These are phyloP conservation scores for Cryptosporidium baileyi DNA, from an alignment of 169 alveolate species.

Conservation along the genomic window DNA sequence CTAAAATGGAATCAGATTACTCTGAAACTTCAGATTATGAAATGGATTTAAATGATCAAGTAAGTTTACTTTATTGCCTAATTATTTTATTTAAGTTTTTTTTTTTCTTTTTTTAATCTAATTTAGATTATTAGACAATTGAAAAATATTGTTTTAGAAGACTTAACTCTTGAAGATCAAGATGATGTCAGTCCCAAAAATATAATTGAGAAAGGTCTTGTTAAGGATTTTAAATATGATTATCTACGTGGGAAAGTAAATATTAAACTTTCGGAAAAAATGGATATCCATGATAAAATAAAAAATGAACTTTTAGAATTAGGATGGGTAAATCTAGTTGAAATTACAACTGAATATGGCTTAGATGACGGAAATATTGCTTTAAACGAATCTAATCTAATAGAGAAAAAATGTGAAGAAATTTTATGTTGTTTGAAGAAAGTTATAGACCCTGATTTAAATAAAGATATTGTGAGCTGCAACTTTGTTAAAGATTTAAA, in stretches of 20 bases:
- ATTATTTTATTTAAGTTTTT: not conserved
- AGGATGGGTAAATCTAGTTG: constrained; percentile 46
- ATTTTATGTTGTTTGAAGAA: constrained; percentile 68
- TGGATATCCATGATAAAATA: not conserved
- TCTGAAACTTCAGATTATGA: constrained; percentile 34
- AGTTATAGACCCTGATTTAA: constrained; percentile 82
- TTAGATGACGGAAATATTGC: not conserved
- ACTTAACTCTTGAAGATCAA: not conserved
- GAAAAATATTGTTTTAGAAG: constrained; percentile 1
- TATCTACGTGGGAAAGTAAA: constrained; percentile 24
- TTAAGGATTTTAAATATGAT: constrained; percentile 10
- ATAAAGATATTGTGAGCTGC: constrained; percentile 80
- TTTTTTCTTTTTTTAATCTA: not conserved
- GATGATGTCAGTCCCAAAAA: not conserved
- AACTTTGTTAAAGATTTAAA: constrained; percentile 78
- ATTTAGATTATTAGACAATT: constrained; percentile 47
- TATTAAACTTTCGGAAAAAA: not conserved
- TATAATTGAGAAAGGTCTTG: not conserved
- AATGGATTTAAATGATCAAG: constrained; percentile 62
- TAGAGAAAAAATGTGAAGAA: constrained; percentile 58
- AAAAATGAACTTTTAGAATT: constrained; percentile 12
- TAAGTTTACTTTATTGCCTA: no score
- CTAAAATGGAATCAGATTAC: constrained; percentile 13
- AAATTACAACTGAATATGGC: not conserved
- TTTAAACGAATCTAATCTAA: not conserved